phyloP scores from a whole-genome alignment of 176 grass and related monocot species.

The Chloris gayana region DNA sequence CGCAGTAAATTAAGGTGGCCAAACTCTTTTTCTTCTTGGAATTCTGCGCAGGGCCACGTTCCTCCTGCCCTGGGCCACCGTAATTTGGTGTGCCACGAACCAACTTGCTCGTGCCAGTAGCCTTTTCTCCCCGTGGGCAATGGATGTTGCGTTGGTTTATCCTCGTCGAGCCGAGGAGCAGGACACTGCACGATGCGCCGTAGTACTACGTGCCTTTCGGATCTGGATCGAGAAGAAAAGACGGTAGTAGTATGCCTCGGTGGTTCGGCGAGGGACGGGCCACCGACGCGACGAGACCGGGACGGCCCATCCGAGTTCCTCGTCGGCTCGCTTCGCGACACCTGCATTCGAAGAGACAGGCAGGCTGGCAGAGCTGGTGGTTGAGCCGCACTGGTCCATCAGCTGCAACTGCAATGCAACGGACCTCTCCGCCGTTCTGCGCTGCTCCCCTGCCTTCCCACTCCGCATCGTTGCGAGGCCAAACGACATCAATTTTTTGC shows the following conservation, averaged over 20 bases:
- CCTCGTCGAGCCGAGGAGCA: neutral
- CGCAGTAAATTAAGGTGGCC: neutral
- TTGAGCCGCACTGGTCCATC: neutral
- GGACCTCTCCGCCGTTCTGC: neutral
- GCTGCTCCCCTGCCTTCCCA: too few relatives aligned
- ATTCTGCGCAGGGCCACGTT: conserved; percentile 12
- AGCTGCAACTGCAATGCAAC: too few relatives aligned
- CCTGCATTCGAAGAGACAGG: neutral
- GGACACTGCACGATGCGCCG: neutral
- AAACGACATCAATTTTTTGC: too few relatives aligned
- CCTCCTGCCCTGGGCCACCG: too few relatives aligned
- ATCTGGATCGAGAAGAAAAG: neutral
- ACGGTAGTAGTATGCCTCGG: too few relatives aligned
- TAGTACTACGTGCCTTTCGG: neutral
- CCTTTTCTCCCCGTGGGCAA: neutral
- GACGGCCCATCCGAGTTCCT: neutral
- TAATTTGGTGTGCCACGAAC: too few relatives aligned
- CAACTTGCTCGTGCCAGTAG: neutral
- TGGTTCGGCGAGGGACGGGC: neutral
- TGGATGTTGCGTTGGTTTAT: neutral
- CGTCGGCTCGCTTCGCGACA: neutral
- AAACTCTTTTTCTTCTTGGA: conserved; percentile 12
- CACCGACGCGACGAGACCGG: neutral
- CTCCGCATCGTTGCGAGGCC: too few relatives aligned
- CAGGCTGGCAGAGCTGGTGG: too few relatives aligned